Evolutionary conservation across 805 yeast species (phyloP).

Genomic region (Wickerhamiella vanderwaltii): DNA sequence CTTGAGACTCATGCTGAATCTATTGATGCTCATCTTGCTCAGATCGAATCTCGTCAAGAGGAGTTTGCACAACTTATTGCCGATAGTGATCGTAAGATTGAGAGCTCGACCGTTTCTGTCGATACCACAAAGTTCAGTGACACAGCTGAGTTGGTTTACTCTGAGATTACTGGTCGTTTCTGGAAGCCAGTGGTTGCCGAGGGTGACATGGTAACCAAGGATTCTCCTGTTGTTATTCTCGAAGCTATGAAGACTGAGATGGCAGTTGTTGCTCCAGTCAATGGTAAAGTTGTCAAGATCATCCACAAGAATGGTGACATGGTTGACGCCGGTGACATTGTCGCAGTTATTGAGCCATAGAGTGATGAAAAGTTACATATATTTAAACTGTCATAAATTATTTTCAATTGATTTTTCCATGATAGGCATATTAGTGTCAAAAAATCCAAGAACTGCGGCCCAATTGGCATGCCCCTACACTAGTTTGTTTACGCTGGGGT

Average conservation of each 20-base stretch:
- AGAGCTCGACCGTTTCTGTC: slow-evolving; percentile 19
- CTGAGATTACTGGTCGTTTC: slow-evolving; percentile 90
- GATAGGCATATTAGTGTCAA: no score
- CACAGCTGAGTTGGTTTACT: slow-evolving; percentile 70
- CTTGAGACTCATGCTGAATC: slow-evolving; percentile 57
- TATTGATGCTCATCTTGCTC: slow-evolving; percentile 41
- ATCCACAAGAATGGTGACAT: slow-evolving; percentile 81
- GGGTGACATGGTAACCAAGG: slow-evolving; percentile 61
- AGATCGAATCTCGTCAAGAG: slow-evolving; percentile 56
- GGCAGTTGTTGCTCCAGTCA: slow-evolving; percentile 58
- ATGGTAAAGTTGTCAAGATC: slow-evolving; percentile 27
- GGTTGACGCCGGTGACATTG: slow-evolving; percentile 94
- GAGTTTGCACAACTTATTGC: slow-evolving; percentile 73
- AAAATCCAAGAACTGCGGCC: no score
- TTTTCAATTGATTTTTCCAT: not conserved
- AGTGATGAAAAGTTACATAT: not conserved
- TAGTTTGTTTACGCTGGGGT: no score
- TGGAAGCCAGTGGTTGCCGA: slow-evolving; percentile 82
- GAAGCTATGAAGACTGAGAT: slow-evolving; percentile 99
- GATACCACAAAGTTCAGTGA: slow-evolving; percentile 55
- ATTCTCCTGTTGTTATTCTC: slow-evolving; percentile 74
- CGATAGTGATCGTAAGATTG: slow-evolving; percentile 30
- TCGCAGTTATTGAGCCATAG: slow-evolving; percentile 56
- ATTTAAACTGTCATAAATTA: not conserved
- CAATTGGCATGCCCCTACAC: no score